A percentile compares a stretch with the other conserved stretches of the same genome.
phyloP scores from a whole-genome alignment of 306 rosid species.

The Biancaea sappan region DNA sequence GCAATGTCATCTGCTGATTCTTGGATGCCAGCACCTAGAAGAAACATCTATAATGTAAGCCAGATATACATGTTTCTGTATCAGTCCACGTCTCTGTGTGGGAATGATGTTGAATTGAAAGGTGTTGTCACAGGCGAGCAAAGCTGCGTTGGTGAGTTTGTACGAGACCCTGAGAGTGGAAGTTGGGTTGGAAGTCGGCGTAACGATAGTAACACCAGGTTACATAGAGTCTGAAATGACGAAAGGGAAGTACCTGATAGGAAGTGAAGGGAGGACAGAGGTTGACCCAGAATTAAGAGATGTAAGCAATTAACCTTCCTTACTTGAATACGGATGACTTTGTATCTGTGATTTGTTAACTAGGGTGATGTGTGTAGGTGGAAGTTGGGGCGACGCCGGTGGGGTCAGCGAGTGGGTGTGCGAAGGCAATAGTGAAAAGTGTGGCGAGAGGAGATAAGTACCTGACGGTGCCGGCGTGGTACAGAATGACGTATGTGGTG shows the following conservation, averaged over 20 bases:
- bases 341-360: no score
- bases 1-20: slow-evolving; percentile 60
- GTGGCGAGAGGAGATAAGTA: neutral
- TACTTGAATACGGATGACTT: no score
- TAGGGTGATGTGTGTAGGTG: neutral
- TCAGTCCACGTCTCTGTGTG: neutral
- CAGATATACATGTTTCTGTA: neutral
- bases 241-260: slow-evolving; percentile 45
- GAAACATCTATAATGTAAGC: slow-evolving; percentile 53
- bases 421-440: neutral
- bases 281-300: slow-evolving; percentile 51
- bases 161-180: slow-evolving; percentile 68
- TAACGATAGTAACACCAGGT: slow-evolving; percentile 70
- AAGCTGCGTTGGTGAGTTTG: slow-evolving; percentile 55
- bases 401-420: slow-evolving; percentile 13
- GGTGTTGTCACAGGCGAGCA: slow-evolving; percentile 56
- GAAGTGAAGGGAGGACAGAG: neutral
- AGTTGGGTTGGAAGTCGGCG: slow-evolving; percentile 47
- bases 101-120: neutral
- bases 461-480: neutral
- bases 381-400: neutral
- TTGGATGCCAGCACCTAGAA: slow-evolving; percentile 68
- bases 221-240: slow-evolving; percentile 18
- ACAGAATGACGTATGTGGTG: neutral
- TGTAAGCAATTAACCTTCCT: no score